These are phyloP conservation scores for Aspergillus chevalieri DNA, from an alignment of 2,329 filamentous ascomycete genomes.

Conservation along the genomic window DNA sequence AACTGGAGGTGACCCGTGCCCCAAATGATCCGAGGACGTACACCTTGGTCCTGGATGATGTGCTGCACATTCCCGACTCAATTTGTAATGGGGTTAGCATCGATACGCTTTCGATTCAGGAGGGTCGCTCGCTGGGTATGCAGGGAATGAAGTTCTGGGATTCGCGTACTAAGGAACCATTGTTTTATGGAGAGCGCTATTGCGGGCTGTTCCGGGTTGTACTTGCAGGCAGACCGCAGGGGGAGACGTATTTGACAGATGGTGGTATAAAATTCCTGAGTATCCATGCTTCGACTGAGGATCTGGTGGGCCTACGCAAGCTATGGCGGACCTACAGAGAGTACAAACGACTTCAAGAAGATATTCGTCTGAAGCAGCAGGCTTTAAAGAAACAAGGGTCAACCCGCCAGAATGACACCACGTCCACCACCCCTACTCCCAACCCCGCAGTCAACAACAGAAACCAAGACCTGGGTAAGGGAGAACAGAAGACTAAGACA, in stretches of 20 bases:
- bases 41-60: conserved; percentile 11
- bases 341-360: too few species aligned
- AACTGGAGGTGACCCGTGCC: conserved; percentile 10
- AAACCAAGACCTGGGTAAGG: too few species aligned
- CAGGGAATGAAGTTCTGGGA: conserved; percentile 3
- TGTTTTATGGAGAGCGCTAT: conserved; percentile 12
- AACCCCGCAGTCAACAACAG: too few species aligned
- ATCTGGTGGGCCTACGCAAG: conserved; percentile 11
- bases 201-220: conserved; percentile 10
- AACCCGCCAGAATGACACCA: too few species aligned
- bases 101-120: conserved; percentile 1
- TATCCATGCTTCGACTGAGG: conserved; percentile 10
- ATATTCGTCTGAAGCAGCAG: too few species aligned
- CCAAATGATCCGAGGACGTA: conserved; percentile 8
- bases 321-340: too few species aligned
- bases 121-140: conserved; percentile 1
- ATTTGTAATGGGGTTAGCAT: conserved; percentile 15
- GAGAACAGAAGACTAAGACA: too few species aligned
- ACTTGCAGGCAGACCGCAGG: conserved; percentile 10
- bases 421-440: too few species aligned
- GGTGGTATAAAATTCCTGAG: conserved; percentile 3
- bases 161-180: conserved; percentile 5
- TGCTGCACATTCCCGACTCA: conserved; percentile 15
- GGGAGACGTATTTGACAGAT: conserved; percentile 5
- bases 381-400: too few species aligned